phyloP scores from a whole-genome alignment of 345 rosid species.

The Arabidopsis arenosa region DNA sequence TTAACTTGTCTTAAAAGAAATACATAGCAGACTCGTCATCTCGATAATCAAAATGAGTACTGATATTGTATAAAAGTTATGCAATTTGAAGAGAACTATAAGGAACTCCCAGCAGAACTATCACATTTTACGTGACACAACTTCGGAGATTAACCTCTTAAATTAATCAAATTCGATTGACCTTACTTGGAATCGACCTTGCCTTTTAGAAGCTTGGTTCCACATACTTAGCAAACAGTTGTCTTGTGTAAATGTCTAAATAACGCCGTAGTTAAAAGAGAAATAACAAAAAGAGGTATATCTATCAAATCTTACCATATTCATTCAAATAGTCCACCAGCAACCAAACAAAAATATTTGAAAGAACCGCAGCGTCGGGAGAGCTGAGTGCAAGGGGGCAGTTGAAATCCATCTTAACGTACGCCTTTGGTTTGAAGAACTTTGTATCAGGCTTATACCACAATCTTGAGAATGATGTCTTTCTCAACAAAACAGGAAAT shows the following conservation, averaged over 20 bases:
- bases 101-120: background rate
- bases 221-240: conserved; percentile 13
- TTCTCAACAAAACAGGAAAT: conserved; percentile 65
- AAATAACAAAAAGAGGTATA: background rate
- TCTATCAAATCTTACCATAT: conserved; percentile 57
- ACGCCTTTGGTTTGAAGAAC: conserved; percentile 77
- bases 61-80: background rate
- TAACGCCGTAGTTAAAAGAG: background rate
- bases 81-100: background rate
- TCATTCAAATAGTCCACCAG: conserved; percentile 88
- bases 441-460: conserved; percentile 85
- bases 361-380: conserved; percentile 70
- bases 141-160: too few relatives aligned
- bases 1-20: background rate
- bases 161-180: too few relatives aligned
- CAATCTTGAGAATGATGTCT: conserved; percentile 62
- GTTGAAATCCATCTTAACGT: conserved; percentile 69
- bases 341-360: conserved; percentile 62
- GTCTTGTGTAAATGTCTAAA: background rate
- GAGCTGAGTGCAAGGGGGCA: conserved; percentile 70
- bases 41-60: background rate
- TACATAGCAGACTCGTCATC: background rate
- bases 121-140: background rate
- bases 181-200: too few relatives aligned
- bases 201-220: background rate